Base-by-base conservation (phyloP, 345 rosid genomes). In the Iberis pinnata region DNA sequence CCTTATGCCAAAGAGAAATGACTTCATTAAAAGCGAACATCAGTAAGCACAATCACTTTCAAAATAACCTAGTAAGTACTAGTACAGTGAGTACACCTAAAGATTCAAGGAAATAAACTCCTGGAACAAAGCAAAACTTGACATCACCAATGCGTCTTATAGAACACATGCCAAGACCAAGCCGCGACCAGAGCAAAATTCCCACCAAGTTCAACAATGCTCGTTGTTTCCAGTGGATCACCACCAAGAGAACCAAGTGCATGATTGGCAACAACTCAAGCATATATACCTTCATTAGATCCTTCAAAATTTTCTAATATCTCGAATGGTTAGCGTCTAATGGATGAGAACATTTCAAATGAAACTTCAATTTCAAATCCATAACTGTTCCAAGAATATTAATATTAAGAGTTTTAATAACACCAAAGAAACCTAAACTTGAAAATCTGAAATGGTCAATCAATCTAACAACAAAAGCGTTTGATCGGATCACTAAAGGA, bases 121-220 rank as follows among this genome's bases (percentile, higher is more conserved):
- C 10, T 51, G 18, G n/a, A 39, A 31, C 2, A 56, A 51, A 19
- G 41, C 52, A 36, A n/a, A n/a, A n/a, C n/a, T n/a, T n/a, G n/a
- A n/a, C n/a, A n/a, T n/a, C n/a, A n/a, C n/a, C n/a, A n/a, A n/a
- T n/a, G n/a, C n/a, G n/a, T n/a, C n/a, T n/a, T n/a, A n/a, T n/a
- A n/a, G n/a, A n/a, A n/a, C n/a, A n/a, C n/a, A n/a, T n/a, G n/a
- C n/a, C n/a, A n/a, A n/a, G n/a, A n/a, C n/a, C n/a, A n/a, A n/a
- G n/a, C n/a, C n/a, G n/a, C n/a, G n/a, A 87, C 96, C 95, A 88
- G 98, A 24, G 87, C 81, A 53, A 96, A 92, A 60, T 96, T 96
- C 26, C 98, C 98, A 2, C 96, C 98, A 31, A 92, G 98, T 77
- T 88, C 98, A 49, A 85, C 74, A 63, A 92, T 87, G 63, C 96